Conservation (phyloP, 2,329 filamentous ascomycete genomes). For the Microthyrium microscopicum region DNA sequence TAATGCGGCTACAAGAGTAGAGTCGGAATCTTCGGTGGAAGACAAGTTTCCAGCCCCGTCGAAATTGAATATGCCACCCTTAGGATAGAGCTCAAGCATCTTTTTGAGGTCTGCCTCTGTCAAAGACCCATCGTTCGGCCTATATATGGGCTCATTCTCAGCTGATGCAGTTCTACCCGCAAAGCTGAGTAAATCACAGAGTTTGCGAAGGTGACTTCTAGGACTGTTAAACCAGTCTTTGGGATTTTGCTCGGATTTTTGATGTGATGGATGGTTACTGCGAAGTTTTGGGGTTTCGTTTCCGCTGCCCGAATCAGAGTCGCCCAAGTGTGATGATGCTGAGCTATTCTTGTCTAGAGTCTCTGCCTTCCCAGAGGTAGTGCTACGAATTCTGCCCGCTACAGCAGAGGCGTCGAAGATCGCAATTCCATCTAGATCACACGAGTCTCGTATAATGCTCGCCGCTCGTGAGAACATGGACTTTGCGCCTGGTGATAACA, state of each 20-base stretch:
- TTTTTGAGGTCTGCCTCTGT: conserved; percentile 1
- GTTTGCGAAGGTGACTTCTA: no score
- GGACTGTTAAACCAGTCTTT: no score
- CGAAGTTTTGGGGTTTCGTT: background rate
- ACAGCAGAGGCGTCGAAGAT: conserved; percentile 18
- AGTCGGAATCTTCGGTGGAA: conserved; percentile 11
- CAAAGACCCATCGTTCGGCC: background rate
- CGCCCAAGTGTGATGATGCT: conserved; percentile 1
- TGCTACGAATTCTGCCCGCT: no score
- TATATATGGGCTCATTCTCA: conserved; percentile 14
- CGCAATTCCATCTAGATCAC: conserved; percentile 20
- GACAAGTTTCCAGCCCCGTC: conserved; percentile 9
- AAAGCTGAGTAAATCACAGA: conserved; percentile 9
- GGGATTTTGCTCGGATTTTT: background rate
- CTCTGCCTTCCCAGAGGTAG: no score
- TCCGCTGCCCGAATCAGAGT: background rate
- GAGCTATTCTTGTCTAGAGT: no score
- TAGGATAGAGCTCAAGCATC: conserved; percentile 18
- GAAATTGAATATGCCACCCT: conserved; percentile 23
- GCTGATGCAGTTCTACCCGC: conserved; percentile 9
- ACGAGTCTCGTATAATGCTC: conserved; percentile 22
- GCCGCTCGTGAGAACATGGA: conserved; percentile 19
- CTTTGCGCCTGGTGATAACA: conserved; percentile 7
- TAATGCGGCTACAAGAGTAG: background rate
- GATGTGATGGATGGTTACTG: background rate